Base-by-base conservation (phyloP, 495 filamentous ascomycete species). In the Ramalina intermedia region DNA sequence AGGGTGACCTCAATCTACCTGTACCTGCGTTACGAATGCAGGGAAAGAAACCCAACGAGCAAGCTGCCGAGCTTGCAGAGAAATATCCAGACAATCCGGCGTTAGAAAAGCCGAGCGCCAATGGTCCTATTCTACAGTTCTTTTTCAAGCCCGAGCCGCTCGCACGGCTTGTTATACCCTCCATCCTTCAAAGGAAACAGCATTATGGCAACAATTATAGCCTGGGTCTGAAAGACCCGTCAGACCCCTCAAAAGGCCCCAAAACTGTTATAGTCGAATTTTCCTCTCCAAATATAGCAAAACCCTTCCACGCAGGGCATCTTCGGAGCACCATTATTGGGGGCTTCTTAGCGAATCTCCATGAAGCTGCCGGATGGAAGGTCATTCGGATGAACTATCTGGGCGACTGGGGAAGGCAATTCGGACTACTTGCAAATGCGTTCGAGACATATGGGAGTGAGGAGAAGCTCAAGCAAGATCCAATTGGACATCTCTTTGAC, bases 1-100 rank as follows among this genome's bases (percentile, higher is more conserved):
- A 93, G 72, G 90, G 90, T 52, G 90, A 96, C 61, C 66, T 96
- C 54, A 69, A 81, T 41, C 68, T 95, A 35, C 78, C 90, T 44
- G 81, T 86, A 29, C 81, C 90, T 7, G 74, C 88, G 12, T 69
- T 96, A 45, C 74, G 84, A 43, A 69, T 94, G 51, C 53, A 91
- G 67, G 80, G 83, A 47, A 79, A 79, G 67, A 94, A 89, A 56
- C 85, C 85, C 9, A 65, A 75, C 40, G 84, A 83, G 56, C 69
- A 87, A 23, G 78, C 75, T 39, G 64, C 70, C 48, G 81, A 93
- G 55, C 80, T 87, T 71, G 77, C 71, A 14, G 73, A 73, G 46
- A 84, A 86, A 71, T 90, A 85, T 63, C 85, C 87, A 37, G 79
- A 84, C 47, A 83, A 80, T 49, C 79, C 87, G 37, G 73, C 91